Conservation (phyloP, 768 basidiomycete genomes). For the Fistulinella prunicolor region DNA sequence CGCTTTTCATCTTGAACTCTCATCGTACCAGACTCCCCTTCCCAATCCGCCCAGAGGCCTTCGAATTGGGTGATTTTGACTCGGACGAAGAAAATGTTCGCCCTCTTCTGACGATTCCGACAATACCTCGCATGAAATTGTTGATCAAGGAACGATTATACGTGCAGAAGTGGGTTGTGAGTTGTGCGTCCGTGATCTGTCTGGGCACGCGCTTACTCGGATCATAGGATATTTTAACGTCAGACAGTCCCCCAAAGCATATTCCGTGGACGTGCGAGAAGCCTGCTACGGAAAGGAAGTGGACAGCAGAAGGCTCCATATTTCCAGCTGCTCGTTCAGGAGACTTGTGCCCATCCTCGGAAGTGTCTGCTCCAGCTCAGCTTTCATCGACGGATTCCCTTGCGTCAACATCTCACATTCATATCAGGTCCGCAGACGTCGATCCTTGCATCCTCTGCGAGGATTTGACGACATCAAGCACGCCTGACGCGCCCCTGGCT, state of each 20-base stretch:
- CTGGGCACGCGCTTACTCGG: slow-evolving; percentile 6
- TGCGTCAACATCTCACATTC: not conserved
- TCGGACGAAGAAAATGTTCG: slow-evolving; percentile 15
- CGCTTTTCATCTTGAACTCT: slow-evolving; percentile 26
- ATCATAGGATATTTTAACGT: slow-evolving; percentile 19
- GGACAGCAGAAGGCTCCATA: slow-evolving; percentile 33
- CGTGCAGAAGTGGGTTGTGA: slow-evolving; percentile 35
- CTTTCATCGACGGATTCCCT: slow-evolving; percentile 1
- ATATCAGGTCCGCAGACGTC: slow-evolving; percentile 10
- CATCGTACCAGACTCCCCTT: slow-evolving; percentile 25
- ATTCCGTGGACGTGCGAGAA: slow-evolving; percentile 29
- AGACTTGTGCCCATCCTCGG: not conserved
- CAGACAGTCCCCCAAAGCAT: slow-evolving; percentile 26
- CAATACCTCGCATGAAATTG: slow-evolving; percentile 34
- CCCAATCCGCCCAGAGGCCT: slow-evolving; percentile 16
- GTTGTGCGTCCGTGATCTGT: slow-evolving; percentile 8
- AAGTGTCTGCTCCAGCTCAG: not conserved
- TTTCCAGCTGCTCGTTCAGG: slow-evolving; percentile 18
- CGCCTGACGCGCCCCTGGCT: slow-evolving; percentile 31
- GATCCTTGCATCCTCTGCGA: slow-evolving; percentile 3
- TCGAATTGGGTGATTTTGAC: slow-evolving; percentile 18
- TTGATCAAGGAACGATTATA: slow-evolving; percentile 35
- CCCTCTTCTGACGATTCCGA: slow-evolving; percentile 30
- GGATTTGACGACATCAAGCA: slow-evolving; percentile 2
- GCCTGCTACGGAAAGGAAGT: slow-evolving; percentile 17